phyloP scores from a whole-genome alignment of 176 grass and related monocot genomes.

The Dendrocalamus sinicus region DNA sequence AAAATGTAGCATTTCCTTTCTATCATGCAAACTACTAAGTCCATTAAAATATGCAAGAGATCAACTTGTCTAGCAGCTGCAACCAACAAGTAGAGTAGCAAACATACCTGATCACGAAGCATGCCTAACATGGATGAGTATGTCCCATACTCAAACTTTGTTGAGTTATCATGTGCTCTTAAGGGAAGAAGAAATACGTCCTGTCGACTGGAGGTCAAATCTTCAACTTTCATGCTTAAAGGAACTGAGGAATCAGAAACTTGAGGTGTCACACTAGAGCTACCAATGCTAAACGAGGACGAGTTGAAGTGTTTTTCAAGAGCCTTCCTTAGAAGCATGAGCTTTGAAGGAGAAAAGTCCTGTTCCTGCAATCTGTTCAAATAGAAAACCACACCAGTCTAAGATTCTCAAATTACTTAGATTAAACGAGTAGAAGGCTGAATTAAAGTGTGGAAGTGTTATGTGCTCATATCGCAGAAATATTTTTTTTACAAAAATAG shows the following conservation, averaged over 20 bases:
- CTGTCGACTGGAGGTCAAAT: slow-evolving; percentile 39
- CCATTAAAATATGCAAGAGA: no score
- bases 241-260: slow-evolving; percentile 40
- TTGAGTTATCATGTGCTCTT: slow-evolving; percentile 48
- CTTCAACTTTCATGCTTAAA: slow-evolving; percentile 44
- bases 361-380: slow-evolving; percentile 62
- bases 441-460: slow-evolving; percentile 10
- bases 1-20: not conserved
- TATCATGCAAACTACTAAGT: not conserved
- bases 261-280: slow-evolving; percentile 28
- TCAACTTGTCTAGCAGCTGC: no score
- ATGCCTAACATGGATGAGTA: slow-evolving; percentile 64
- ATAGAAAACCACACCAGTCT: slow-evolving; percentile 16
- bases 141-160: slow-evolving; percentile 63
- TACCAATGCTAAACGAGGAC: slow-evolving; percentile 63
- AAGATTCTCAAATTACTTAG: not conserved
- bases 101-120: slow-evolving; percentile 79
- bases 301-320: slow-evolving; percentile 63
- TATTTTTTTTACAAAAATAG: not conserved
- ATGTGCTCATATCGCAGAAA: not conserved
- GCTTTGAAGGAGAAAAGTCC: slow-evolving; percentile 66
- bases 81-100: no score
- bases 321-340: slow-evolving; percentile 52
- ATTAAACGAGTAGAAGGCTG: not conserved
- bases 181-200: slow-evolving; percentile 71